Evolutionary conservation across 2,329 filamentous ascomycete species (phyloP).

Genomic region (Pseudogymnoascus sp.): DNA sequence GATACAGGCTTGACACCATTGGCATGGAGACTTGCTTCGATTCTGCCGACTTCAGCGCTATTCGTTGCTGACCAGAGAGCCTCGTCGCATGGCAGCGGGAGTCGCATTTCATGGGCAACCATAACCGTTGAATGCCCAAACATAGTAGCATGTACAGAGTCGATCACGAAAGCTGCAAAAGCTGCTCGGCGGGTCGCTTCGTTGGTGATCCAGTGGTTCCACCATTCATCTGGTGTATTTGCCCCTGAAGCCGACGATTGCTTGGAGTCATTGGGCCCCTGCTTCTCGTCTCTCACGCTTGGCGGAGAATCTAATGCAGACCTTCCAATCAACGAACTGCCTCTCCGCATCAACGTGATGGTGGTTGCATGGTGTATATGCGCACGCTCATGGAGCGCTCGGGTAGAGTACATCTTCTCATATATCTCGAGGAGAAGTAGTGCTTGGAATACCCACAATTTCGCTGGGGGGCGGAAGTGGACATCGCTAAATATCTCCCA

Average conservation of each 20-base stretch:
- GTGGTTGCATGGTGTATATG: conserved; percentile 97
- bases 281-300: conserved; percentile 45
- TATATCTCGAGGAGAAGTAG: conserved; percentile 83
- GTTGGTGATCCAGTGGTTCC: conserved; percentile 92
- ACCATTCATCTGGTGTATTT: conserved; percentile 79
- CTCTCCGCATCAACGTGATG: conserved; percentile 88
- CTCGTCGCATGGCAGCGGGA: conserved; percentile 88
- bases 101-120: conserved; percentile 90
- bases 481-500: conserved; percentile 93
- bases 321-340: conserved; percentile 81
- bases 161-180: conserved; percentile 89
- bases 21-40: conserved; percentile 71
- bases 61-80: conserved; percentile 85
- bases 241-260: conserved; percentile 56
- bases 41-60: conserved; percentile 74
- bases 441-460: conserved; percentile 93
- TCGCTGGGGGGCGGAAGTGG: conserved; percentile 84
- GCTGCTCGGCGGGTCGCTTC: conserved; percentile 85
- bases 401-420: conserved; percentile 96
- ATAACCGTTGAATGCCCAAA: conserved; percentile 96
- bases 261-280: conserved; percentile 44
- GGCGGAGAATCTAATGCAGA: conserved; percentile 79
- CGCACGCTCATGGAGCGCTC: conserved; percentile 83
- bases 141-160: conserved; percentile 95
- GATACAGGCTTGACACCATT: conserved; percentile 78